Evolutionary conservation across 306 rosid species (phyloP), one percentile per base, ranked within the genome.

Genomic region (Begonia fuchsioides): DNA sequence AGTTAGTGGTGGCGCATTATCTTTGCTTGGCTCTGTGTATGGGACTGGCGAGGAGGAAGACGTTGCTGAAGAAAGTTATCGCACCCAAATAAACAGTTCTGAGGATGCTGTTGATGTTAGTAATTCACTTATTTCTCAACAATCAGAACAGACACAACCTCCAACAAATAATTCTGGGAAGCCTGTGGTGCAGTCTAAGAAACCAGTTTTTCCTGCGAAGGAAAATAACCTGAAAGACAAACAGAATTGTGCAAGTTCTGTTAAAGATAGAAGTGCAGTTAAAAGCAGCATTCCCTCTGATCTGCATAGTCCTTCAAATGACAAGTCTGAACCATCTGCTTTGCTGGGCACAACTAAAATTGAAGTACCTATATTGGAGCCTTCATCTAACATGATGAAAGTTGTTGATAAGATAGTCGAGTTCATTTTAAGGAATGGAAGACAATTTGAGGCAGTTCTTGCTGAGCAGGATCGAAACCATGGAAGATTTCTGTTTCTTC

Each of bases 31-130:
- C 63, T 81, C 93, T 61, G 63, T 72, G 17, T 86, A 86, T 61
- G 95, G 86, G 51, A 66, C 72, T 40, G 95, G 75, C 54, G 93
- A 86, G 64, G 96, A 86, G 49, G 96, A 81, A 53, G 93, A 86
- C 60, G 83, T 49, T 38, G 35, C 68, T 53, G 83, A 69, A 56
- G 75, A 63, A 35, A 45, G 68, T 52, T 51, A 51, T 3, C 59
- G 58, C 48, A 9, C 39, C 10, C 61, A 60, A 55, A 64, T 51
- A 43, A 44, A 54, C 17, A 55, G 46, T 40, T 41, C 50, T 51
- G 73, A 53, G 35, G 70, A 56, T 55, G 52, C 58, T 47, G 69
- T 57, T 59, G 68, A 49, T 48, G 69, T 66, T 58, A 62, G 49
- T 18, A 67, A 51, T 57, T 15, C 51, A 38, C 41, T 35, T 53